Evolutionary conservation across 768 basidiomycete species (phyloP), one percentile per base, ranked within the genome.

Genomic region (Epithele typhae): DNA sequence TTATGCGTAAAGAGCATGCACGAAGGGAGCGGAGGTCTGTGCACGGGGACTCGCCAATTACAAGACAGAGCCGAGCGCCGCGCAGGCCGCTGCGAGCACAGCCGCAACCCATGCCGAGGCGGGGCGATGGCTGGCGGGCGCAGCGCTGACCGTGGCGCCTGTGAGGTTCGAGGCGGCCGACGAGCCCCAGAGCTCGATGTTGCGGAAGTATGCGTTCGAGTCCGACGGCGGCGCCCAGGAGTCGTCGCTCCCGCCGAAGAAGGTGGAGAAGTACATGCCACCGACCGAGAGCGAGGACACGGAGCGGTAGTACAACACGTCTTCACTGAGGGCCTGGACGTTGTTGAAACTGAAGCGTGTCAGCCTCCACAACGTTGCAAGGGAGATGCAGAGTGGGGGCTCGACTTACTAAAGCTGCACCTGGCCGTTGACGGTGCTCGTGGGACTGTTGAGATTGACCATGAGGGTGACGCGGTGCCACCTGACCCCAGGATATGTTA

Each of bases 181-280:
- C 48, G 78, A 72, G 18, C 75, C 84, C 73, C 76, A 88, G 27
- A 89, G 63, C 38, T 71, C 70, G 45, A 92, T 71, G 62, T 90
- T 85, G 52, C 86, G 81, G 71, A 77, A 92, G 63, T 86, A 92
- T 1, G 83, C 82, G 57, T 84, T 77, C 5, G 82, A 79, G 1
- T 76, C 77, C 4, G 71, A 64, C 5, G 84, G 77, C 0, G 87
- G 82, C 19, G 84, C 84, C 86, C 85, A 93, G 27, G 75, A 75
- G 4, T 68, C 46, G 57, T 93, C 86, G 48, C 73, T 73, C 19
- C 86, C 90, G 65, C 88, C 89, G 59, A 90, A 92, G 70, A 92
- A 91, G 18, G 87, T 89, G 25, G 89, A 91, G 64, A 92, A 87
- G 67, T 78, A 91, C 39, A 92, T 63, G 7, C 91, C 89, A 25